Base-by-base conservation (phyloP, 2,329 filamentous ascomycete species). In the Paecilomyces variotii region DNA sequence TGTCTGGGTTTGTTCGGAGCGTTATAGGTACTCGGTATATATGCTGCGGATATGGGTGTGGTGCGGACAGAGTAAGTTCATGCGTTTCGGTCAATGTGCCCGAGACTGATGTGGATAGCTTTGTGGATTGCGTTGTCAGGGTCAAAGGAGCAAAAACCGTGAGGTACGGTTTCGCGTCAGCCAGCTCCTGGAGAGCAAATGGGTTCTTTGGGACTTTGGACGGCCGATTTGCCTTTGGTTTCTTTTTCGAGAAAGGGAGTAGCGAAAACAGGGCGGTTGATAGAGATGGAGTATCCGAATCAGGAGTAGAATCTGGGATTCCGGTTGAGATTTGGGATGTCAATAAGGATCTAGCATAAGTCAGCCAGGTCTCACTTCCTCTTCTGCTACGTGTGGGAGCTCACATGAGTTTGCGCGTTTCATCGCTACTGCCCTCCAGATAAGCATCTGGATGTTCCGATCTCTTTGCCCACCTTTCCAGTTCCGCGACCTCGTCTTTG, bases 141-240 rank as follows among this genome's bases (percentile, higher is more conserved):
- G 77, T 78, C 12, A 94, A 79, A 0, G 87, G 84, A 0, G 84
- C 88, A 65, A 94, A 91, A 7, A 87, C 79, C 53, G 87, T 83
- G 0, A 92, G 78, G 63, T 87, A 91, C 0, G 87, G 84, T 2
- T 88, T 74, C 55, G 88, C 84, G 60, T 91, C 84, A 0, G 66
- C 61, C 25, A 64, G 63, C 34, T 69, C 64, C 52, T 80, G 77
- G 1, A 87, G 79, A 0, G 82, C 79, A 74, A 91, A 79, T 1
- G 85, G 81, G 66, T 92, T 89, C 1, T 87, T 89, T 6, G 81
- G 75, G 0, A 82, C 70, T 1, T 77, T 74, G n/a, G 72, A 74
- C 28, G 66, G 51, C 49, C 70, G 64, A 11, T 60, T 56, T 5
- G 62, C 64, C 14, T 60, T 61, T 49, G 64, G 39, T n/a, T 55